phyloP scores from a whole-genome alignment of 1,284 basidiomycete species.

The Irpex lacteus region DNA sequence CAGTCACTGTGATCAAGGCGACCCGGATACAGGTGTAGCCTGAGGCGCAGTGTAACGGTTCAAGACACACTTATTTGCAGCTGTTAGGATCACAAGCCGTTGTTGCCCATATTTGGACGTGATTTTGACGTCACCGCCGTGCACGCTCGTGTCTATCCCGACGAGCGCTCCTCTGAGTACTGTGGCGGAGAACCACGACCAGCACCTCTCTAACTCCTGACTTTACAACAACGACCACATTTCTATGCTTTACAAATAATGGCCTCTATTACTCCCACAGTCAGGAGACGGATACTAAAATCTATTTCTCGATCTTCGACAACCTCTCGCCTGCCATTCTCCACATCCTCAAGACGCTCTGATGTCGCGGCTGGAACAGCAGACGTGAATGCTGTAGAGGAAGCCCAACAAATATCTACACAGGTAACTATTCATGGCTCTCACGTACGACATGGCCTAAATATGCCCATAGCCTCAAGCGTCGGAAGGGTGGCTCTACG shows the following conservation, averaged over 20 bases:
- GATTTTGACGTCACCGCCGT: constrained; percentile 13
- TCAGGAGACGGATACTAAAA: neutral
- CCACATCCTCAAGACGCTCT: neutral
- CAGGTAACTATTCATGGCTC: neutral
- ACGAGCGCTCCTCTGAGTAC: neutral
- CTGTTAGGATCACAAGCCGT: constrained; percentile 26
- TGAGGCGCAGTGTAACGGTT: neutral
- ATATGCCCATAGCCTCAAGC: constrained; percentile 12
- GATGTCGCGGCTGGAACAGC: constrained; percentile 1
- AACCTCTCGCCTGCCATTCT: neutral
- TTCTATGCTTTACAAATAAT: neutral
- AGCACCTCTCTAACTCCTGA: neutral
- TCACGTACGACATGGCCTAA: neutral
- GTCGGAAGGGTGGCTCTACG: constrained; percentile 45
- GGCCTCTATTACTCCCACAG: neutral
- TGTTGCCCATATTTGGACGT: constrained; percentile 13
- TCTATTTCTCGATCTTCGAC: neutral
- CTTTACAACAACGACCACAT: neutral
- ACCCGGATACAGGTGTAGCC: neutral
- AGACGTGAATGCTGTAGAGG: neutral
- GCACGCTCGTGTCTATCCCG: neutral
- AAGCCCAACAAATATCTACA: neutral
- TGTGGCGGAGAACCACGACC: neutral
- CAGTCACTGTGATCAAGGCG: neutral
- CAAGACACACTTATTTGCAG: constrained; percentile 18